Evolutionary conservation across 208 protist species (phyloP).

Genomic region (Histomonas meleagridis): DNA sequence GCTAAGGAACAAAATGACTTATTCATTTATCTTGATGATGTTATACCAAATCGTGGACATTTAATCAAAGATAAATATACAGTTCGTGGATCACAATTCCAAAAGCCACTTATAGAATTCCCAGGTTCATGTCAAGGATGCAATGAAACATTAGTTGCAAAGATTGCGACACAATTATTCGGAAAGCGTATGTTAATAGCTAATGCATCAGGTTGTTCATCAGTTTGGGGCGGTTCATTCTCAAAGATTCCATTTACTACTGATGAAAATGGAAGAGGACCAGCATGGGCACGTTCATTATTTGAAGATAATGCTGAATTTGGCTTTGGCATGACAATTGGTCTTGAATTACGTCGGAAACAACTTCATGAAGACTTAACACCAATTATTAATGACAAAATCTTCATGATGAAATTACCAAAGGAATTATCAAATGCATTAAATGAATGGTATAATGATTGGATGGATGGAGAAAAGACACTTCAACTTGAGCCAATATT

Average conservation of each 20-base stretch:
- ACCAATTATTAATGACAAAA: background rate
- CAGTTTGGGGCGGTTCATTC: constrained; percentile 55
- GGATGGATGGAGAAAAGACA: background rate
- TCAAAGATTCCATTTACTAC: constrained; percentile 51
- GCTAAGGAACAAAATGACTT: background rate
- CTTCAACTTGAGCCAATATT: background rate
- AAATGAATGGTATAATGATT: constrained; percentile 1
- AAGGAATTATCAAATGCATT: background rate
- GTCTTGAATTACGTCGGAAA: constrained; percentile 38
- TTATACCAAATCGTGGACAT: background rate
- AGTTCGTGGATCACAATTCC: constrained; percentile 52
- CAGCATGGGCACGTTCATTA: constrained; percentile 58
- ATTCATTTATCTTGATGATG: background rate
- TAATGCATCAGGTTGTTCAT: constrained; percentile 62
- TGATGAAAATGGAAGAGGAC: constrained; percentile 57
- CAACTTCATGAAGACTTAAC: constrained; percentile 45
- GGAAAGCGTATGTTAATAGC: constrained; percentile 61
- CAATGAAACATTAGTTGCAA: constrained; percentile 62
- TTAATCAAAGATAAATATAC: background rate
- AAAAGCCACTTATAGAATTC: constrained; percentile 61
- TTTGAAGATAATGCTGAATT: constrained; percentile 65
- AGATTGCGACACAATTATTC: constrained; percentile 62
- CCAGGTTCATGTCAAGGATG: constrained; percentile 62
- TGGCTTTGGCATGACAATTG: constrained; percentile 56
- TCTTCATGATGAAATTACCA: background rate